Evolutionary conservation across 2,329 filamentous ascomycete species (phyloP).

Genomic region (Diplodia mutila): DNA sequence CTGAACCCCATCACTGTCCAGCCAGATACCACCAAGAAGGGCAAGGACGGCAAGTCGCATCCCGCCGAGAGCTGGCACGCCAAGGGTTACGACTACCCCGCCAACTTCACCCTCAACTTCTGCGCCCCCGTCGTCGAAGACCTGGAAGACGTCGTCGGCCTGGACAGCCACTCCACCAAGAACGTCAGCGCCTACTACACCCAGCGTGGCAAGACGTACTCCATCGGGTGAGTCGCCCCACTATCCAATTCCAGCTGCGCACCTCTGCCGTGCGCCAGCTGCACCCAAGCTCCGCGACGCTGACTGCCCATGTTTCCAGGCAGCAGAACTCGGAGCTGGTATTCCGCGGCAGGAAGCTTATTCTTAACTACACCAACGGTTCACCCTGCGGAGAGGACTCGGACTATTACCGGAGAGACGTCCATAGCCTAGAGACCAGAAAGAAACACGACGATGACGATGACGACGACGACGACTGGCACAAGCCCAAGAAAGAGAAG

Average conservation of each 20-base stretch:
- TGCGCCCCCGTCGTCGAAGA: constrained; percentile 75
- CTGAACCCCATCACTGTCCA: constrained; percentile 60
- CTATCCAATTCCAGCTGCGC: too few species aligned
- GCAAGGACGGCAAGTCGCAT: constrained; percentile 54
- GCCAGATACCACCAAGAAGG: constrained; percentile 46
- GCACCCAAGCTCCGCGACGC: background rate
- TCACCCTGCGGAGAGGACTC: constrained; percentile 49
- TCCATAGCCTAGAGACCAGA: constrained; percentile 33
- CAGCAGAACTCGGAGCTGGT: constrained; percentile 58
- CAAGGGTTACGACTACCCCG: constrained; percentile 74
- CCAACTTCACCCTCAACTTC: constrained; percentile 84
- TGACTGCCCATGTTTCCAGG: constrained; percentile 40
- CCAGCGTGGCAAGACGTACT: constrained; percentile 67
- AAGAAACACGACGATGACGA: constrained; percentile 46
- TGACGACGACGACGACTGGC: constrained; percentile 40
- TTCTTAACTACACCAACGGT: constrained; percentile 56
- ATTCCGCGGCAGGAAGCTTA: constrained; percentile 67
- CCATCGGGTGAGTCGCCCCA: constrained; percentile 67
- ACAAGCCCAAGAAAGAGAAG: constrained; percentile 38
- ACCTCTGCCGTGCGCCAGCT: too few species aligned
- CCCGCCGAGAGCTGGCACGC: constrained; percentile 66
- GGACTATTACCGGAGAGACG: constrained; percentile 26
- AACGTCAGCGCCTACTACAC: constrained; percentile 82
- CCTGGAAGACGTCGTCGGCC: constrained; percentile 65
- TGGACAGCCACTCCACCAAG: constrained; percentile 64